Evolutionary conservation across 2,329 filamentous ascomycete genomes (phyloP), one percentile per base, ranked within the genome.

Genomic region (Dothidotthia symphoricarpi): DNA sequence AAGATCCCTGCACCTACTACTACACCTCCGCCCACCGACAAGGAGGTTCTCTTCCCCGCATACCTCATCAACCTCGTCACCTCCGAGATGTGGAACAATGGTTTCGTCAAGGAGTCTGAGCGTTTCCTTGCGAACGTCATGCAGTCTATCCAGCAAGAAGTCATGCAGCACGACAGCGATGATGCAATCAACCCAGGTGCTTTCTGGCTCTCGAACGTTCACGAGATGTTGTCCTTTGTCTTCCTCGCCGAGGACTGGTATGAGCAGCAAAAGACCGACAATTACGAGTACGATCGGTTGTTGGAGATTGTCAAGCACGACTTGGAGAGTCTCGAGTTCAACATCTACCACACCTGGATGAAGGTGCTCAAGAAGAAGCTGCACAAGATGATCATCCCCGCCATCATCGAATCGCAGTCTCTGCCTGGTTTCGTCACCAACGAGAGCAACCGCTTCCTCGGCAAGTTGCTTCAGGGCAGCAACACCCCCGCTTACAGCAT

Each of bases 261-360:
- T 59, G 93, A 97, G 73, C 88, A 91, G 40, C 93, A 98, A 69
- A 98, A 98, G 80, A 93, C 90, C 25, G 93, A 98, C 70, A 97
- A 97, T 66, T 97, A 95, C 66, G 93, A 98, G 74, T 98, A 98
- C 60, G 93, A 98, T 70, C 86, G 93, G 49, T 78, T 98, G 36
- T 75, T 98, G 59, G 93, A 98, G 70, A 97, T 98, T 66, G 93
- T 98, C 66, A 98, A 98, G 78, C 93, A 98, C 67, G 93, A 98
- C 66, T 76, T 98, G 34, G 93, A 98, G 74, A 95, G 88, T 69
- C 77, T 98, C 49, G 93, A 98, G 72, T 98, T 98, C 76, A 98
- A 98, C 75, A 98, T 98, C 59, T 98, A 98, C 71, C 93, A 98
- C 72, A 98, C 93, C 16, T 98, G 93, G 93, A 98, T 98, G 93